Evolutionary conservation across 345 rosid genomes (phyloP).

Genomic region (Balakata baccata): DNA sequence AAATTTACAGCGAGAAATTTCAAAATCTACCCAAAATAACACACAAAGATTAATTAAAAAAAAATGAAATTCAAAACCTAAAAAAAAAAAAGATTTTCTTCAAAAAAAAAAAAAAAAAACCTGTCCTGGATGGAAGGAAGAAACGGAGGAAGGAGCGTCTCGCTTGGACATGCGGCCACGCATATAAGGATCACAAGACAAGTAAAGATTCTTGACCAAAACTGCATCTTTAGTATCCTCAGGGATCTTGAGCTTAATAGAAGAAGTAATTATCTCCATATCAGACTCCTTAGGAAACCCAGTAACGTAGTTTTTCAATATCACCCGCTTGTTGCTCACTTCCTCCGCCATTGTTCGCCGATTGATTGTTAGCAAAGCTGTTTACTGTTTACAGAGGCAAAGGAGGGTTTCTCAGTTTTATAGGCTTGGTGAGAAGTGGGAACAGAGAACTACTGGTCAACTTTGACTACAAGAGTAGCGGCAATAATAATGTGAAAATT

Average conservation of each 20-base stretch:
- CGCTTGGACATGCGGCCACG: constrained; percentile 16
- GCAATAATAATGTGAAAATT: not conserved
- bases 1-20: not conserved
- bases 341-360: not conserved
- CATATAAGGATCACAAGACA: constrained; percentile 24
- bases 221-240: constrained; percentile 9
- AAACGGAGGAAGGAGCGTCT: not conserved
- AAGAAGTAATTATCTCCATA: constrained; percentile 3
- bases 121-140: constrained; percentile 14
- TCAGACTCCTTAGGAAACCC: constrained; percentile 20
- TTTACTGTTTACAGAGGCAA: not conserved
- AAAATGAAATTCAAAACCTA: not conserved
- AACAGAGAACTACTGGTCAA: not conserved
- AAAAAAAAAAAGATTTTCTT: not conserved
- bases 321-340: constrained; percentile 16
- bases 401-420: not conserved
- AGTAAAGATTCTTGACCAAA: constrained; percentile 20
- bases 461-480: not conserved
- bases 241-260: constrained; percentile 7
- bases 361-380: not conserved
- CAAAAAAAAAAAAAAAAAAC: not conserved
- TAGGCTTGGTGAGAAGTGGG: not conserved
- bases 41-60: not conserved
- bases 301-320: constrained; percentile 8
- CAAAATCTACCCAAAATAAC: not conserved